Evolutionary conservation across 75 land plant genomes (phyloP).

Genomic region (Chamaecyparis obtusa): DNA sequence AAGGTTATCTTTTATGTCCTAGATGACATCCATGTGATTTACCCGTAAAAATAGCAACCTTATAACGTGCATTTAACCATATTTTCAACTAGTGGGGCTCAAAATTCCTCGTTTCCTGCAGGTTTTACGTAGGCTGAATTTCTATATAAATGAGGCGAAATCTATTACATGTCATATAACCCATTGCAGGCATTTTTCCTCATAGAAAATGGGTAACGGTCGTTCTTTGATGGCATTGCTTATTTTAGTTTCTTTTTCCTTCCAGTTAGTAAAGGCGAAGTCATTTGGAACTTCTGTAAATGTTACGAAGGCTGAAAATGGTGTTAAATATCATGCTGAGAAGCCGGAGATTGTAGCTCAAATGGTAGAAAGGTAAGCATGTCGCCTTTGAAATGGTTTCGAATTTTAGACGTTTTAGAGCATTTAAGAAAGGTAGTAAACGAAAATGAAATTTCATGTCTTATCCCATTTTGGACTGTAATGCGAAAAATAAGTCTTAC

Average conservation of each 20-base stretch:
- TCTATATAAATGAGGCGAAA: neutral
- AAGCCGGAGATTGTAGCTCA: neutral
- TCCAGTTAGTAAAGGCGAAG: neutral
- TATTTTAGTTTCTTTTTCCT: neutral
- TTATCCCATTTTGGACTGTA: neutral
- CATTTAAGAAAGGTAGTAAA: neutral
- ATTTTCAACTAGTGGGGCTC: neutral
- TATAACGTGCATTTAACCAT: neutral
- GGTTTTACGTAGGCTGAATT: neutral
- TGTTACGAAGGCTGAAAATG: neutral
- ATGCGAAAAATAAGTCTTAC: too few relatives aligned
- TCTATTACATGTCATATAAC: neutral
- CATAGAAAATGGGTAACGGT: neutral
- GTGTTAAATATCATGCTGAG: neutral
- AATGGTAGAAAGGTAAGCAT: slow-evolving; percentile 9
- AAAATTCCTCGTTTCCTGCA: neutral
- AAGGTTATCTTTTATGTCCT: too few relatives aligned
- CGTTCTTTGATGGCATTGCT: neutral
- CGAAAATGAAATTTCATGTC: neutral
- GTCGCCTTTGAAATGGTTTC: neutral
- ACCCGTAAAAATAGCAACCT: neutral
- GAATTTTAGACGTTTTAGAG: too few relatives aligned
- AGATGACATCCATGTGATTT: neutral
- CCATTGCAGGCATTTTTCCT: too few relatives aligned
- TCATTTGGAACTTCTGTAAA: neutral